phyloP scores from a whole-genome alignment of 2,329 filamentous ascomycete genomes.

The Ceratocystis variospora region DNA sequence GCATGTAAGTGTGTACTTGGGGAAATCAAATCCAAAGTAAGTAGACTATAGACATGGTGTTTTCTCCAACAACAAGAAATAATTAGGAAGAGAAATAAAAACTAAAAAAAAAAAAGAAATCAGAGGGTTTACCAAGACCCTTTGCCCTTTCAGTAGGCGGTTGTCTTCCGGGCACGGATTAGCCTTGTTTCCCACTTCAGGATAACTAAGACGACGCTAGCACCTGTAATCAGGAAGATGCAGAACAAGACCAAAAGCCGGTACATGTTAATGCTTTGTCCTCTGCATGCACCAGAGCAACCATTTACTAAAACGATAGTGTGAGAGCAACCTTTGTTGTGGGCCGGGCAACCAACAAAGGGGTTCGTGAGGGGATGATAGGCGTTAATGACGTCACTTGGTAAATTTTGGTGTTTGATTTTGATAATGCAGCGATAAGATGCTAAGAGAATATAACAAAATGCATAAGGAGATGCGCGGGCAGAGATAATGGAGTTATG shows the following conservation, averaged over 20 bases:
- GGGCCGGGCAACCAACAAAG: not conserved
- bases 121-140: no score
- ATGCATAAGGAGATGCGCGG: not conserved
- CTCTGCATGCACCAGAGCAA: not conserved
- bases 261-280: not conserved
- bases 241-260: not conserved
- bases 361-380: not conserved
- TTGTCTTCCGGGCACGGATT: no score
- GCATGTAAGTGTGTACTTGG: not conserved
- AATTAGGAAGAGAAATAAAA: not conserved
- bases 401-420: no score
- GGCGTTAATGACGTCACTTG: not conserved
- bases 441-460: no score
- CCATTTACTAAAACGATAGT: not conserved
- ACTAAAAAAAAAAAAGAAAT: not conserved
- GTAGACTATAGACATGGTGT: not conserved
- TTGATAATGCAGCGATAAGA: no score
- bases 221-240: not conserved
- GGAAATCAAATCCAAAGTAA: not conserved
- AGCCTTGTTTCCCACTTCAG: no score
- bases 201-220: not conserved
- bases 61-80: not conserved
- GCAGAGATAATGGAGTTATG: not conserved
- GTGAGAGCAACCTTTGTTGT: not conserved
- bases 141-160: no score